Base-by-base conservation (phyloP, 495 filamentous ascomycete species). In the Lasiosphaeria ovina region DNA sequence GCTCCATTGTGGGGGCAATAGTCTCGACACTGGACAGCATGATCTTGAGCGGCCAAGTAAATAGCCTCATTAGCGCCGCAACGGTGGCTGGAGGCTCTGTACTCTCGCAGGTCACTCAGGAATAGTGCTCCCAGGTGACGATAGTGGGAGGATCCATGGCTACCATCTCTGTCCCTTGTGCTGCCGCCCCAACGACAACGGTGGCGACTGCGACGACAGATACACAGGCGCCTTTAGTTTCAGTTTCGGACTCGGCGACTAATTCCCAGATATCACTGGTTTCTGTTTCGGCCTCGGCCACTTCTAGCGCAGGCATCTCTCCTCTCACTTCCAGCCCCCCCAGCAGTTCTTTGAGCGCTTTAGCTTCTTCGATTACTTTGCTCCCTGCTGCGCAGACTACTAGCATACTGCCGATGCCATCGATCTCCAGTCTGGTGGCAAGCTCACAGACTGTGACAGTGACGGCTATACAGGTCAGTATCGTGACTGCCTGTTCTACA, bases 1-100 rank as follows among this genome's bases (percentile, higher is more conserved):
- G 49, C 51, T 59, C 57, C 4, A 54, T 66, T 33, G 50, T 62
- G 12, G 61, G 60, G 34, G 60, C 50, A 17, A 58, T 63, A 17
- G 53, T 54, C 35, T 59, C 60, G 6, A 57, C 52, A 32, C 54
- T 66, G 24, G 57, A 54, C 40, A 57, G 55, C 57, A 42, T 62
- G 53, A 35, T 60, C 16, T 53, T 51, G 48, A 59, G 35, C 44
- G 52, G 45, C 40, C 51, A 57, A 45, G 34, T 50, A 31, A 51
- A 48, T 35, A 59, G 52, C 52, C 45, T 65, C 24, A 24, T 62
- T 31, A 54, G 44, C 35, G 54, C 52, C 45, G 59, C 48, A 4
- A 59, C 55, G n/a, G 45, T 59, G 11, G 58, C 51, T 24, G 55
- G 14, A 10, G 58, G 54, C 50, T 51, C 54, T 33, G 33, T 51